These are phyloP conservation scores for Fusarium hostae DNA, from an alignment of 2,329 filamentous ascomycete species.

Conservation along the genomic window DNA sequence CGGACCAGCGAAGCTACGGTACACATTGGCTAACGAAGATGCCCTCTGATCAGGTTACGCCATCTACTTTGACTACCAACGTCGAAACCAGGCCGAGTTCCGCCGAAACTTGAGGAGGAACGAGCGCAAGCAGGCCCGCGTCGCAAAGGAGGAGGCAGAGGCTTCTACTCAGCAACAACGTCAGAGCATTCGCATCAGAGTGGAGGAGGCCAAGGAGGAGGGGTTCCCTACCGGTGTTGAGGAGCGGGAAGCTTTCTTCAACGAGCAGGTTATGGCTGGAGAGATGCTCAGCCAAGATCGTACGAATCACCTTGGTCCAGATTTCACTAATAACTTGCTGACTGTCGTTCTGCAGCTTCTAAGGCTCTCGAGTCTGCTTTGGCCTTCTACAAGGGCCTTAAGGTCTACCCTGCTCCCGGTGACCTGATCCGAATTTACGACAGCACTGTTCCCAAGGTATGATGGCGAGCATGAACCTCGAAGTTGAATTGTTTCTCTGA, in stretches of 20 bases:
- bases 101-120: slow-evolving; percentile 77
- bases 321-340: slow-evolving; percentile 15
- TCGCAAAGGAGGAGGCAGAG: slow-evolving; percentile 77
- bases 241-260: slow-evolving; percentile 96
- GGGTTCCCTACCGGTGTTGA: slow-evolving; percentile 92
- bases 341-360: slow-evolving; percentile 60
- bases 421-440: slow-evolving; percentile 98
- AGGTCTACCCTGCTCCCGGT: slow-evolving; percentile 94
- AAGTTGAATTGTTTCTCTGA: slow-evolving; percentile 29
- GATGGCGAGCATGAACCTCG: not conserved
- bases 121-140: slow-evolving; percentile 77
- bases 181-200: slow-evolving; percentile 77
- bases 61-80: slow-evolving; percentile 75
- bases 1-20: not conserved
- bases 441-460: slow-evolving; percentile 95
- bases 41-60: slow-evolving; percentile 65
- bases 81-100: slow-evolving; percentile 73
- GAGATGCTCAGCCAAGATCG: slow-evolving; percentile 86
- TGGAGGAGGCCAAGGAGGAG: slow-evolving; percentile 86
- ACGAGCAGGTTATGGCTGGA: slow-evolving; percentile 91
- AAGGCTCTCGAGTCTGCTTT: slow-evolving; percentile 85
- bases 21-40: slow-evolving; percentile 31
- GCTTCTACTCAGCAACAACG: slow-evolving; percentile 73
- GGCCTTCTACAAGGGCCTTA: slow-evolving; percentile 97
- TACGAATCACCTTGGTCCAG: slow-evolving; percentile 57